Base-by-base conservation (phyloP, 2,329 filamentous ascomycete species). In the Simplicillium aogashimaense region DNA sequence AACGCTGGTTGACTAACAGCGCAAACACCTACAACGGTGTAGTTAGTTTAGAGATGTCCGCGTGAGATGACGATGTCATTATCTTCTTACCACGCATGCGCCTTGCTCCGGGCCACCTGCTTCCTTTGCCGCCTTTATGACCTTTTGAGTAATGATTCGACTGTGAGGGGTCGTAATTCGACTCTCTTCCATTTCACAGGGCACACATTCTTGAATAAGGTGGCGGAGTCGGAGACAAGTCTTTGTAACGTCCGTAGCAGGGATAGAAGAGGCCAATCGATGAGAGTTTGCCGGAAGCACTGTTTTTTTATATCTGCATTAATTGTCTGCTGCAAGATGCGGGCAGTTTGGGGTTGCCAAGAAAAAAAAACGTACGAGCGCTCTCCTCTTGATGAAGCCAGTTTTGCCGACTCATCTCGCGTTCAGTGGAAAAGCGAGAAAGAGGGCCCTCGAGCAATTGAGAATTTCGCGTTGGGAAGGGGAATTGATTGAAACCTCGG, bases 151-250 rank as follows among this genome's bases (percentile, higher is more conserved):
- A 56, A 98, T 87, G 58, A 98, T 71, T 35, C 78, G 76, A 60
- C 86, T 94, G 61, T 97, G 88, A 3, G 90, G 78, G 38, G 72
- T 73, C 4, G 84, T 92, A 55, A 98, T 71, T 41, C 76, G 68
- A 5, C 70, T 70, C 55, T 86, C 78, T 43, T 92, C 82, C 31
- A 98, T 72, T 60, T 98, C 92, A 66, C 86, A 95, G 2, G 90
- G 86, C 18, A 98, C 77, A 41, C 88, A 82, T 57, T 88, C 77
- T 61, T 95, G 88, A 52, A 98, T 80, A 50, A 95, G 79, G 57
- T 94, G 87, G 53, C 90, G 94, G 47, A 98, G 70, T 42, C 88
- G 86, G 13, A 98, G 74, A 18, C 89, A 90, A 41, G 94, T 74
- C 57, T 89, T 89, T 45, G 90, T 95, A 45, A 95, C 89, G 52